Evolutionary conservation across 2,329 filamentous ascomycete species (phyloP), one percentile per base, ranked within the genome.

Genomic region (Fusarium tuaranense): DNA sequence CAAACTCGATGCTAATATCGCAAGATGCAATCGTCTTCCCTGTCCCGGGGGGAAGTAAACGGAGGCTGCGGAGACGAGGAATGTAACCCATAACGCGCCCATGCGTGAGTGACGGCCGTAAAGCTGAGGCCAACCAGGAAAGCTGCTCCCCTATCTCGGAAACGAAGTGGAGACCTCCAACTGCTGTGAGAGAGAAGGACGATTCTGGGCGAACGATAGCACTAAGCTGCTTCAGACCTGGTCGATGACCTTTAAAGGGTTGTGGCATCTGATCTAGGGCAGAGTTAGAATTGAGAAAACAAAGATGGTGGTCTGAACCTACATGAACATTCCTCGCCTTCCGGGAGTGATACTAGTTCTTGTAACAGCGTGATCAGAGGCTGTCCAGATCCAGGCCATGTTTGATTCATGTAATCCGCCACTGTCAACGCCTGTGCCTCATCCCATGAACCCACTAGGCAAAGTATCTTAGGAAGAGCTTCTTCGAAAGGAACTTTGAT

Each of bases 81-180:
- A 13, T 38, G 4, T 14, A 57, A 14, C 59, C 38, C 4, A 41
- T 2, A 2, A 57, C 25, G n/a, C 46, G 7, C 13, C n/a, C 9
- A 5, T 30, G 3, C 1, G 6, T 6, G 2, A n/a, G 25, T 16
- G 63, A 27, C 32, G 48, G 25, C 12, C 4, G 13, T 3, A 73
- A 10, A 7, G 48, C 53, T 0, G 69, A 61, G 5, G 63, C 48
- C 4, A 73, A 12, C 71, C 66, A 73, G 2, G 38, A 41, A 34
- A 73, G 10, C 6, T 72, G 71, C 25, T 72, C 66, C 0, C 66
- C 71, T 10, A 72, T 34, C 4, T 72, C 71, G 0, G 69, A 64
- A 7, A 73, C 60, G 3, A 32, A 16, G 2, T 67, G 48, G 2
- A 34, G 38, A 1, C 46, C 46, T 0, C 69, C 66, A 7, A 6